Base-by-base conservation (phyloP, 768 basidiomycete genomes). In the Polyporus arcularius region DNA sequence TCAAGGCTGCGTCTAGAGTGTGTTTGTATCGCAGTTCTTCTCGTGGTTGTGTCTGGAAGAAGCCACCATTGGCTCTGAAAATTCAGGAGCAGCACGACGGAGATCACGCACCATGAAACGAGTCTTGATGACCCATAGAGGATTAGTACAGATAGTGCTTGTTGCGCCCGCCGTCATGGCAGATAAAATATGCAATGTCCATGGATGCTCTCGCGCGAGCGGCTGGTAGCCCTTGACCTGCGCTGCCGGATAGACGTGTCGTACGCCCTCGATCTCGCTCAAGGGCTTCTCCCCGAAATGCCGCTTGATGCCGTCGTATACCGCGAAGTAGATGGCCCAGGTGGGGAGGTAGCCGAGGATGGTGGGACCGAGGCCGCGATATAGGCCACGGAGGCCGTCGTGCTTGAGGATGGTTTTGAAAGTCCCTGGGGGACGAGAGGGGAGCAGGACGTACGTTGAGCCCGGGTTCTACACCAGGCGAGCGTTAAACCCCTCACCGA, bases 71-170 rank as follows among this genome's bases (percentile, higher is more conserved):
- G n/a, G 57, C n/a, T n/a, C 11, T 4, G 8, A 28, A 35, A 21
- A 38, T 15, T 35, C 39, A 62, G 53, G 49, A 47, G 38, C 54
- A 58, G 56, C 49, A 51, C 46, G 38, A 18, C 0, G 47, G 18
- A 16, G 31, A 18, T 68, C 18, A 48, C 79, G 65, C 64, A 96
- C 96, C 97, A 98, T 98, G 78, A 98, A 98, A 31, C 97, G 87
- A 26, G 96, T 98, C 79, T 98, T 98, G 74, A 99, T 95, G 43
- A 99, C 94, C 97, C 97, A 99, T 7, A 99, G 74, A 0, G 97
- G 97, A 75, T 94, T 98, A 28, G 97, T 98, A 69, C 89, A 89
- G 54, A 94, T 85, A 6, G 97, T 97, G 70, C 96, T 96, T 18
- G 89, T 80, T 5, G 93, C 96, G 12, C 97, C 97, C 1, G 96